phyloP scores from a whole-genome alignment of 106 monocot genomes.

The Allium sativum region DNA sequence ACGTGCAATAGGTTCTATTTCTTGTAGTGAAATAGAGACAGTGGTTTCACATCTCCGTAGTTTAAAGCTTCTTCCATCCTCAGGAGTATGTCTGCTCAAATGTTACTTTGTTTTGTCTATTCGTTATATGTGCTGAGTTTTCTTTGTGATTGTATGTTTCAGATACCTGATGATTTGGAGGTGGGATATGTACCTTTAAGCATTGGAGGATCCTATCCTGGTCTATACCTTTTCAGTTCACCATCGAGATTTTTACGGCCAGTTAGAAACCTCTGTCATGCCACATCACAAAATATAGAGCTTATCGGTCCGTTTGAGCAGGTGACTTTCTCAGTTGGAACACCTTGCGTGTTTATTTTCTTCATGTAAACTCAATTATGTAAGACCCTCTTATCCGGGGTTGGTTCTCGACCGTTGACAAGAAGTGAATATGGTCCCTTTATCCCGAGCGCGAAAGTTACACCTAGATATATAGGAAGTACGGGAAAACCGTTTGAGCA shows the following conservation, averaged over 20 bases:
- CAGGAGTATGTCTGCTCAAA: slow-evolving; percentile 27
- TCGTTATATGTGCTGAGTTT: too few relatives aligned
- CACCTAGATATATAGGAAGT: too few relatives aligned
- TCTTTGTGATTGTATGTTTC: not conserved
- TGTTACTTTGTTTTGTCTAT: too few relatives aligned
- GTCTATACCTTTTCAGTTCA: slow-evolving; percentile 79
- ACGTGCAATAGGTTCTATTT: slow-evolving; percentile 73
- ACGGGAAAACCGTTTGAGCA: too few relatives aligned
- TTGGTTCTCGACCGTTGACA: too few relatives aligned
- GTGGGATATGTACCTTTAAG: slow-evolving; percentile 89
- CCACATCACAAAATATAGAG: slow-evolving; percentile 42
- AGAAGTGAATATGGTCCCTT: too few relatives aligned
- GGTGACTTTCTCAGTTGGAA: slow-evolving; percentile 14
- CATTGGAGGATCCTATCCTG: slow-evolving; percentile 81
- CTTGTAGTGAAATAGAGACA: slow-evolving; percentile 48
- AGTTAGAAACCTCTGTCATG: slow-evolving; percentile 49
- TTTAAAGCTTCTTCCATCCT: slow-evolving; percentile 46
- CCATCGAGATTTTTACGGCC: slow-evolving; percentile 93
- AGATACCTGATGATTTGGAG: slow-evolving; percentile 93
- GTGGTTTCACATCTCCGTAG: slow-evolving; percentile 59
- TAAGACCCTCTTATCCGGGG: too few relatives aligned
- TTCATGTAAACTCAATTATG: too few relatives aligned
- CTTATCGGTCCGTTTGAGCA: slow-evolving; percentile 97
- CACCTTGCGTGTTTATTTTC: too few relatives aligned
- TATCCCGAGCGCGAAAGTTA: too few relatives aligned